Evolutionary conservation across 192 early-diverging fungal genomes (phyloP).

Genomic region (Backusella westeae): DNA sequence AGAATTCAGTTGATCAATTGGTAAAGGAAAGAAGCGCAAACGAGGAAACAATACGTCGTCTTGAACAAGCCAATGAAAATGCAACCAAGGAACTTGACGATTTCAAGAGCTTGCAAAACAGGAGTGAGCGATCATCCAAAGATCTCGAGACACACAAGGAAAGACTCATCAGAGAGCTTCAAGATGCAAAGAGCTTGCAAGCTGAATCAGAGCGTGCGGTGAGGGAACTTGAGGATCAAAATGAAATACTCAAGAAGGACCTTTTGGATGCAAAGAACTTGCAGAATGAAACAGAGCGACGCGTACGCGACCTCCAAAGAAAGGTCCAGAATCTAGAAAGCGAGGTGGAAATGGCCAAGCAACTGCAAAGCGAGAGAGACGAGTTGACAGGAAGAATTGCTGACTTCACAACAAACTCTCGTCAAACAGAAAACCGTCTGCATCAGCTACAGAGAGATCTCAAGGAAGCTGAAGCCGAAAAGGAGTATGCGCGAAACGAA

Average conservation of each 20-base stretch:
- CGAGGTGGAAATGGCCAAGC: neutral
- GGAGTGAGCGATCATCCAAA: too few relatives aligned
- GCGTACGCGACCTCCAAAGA: neutral
- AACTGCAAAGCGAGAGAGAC: neutral
- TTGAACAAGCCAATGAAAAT: neutral
- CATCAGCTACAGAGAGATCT: neutral
- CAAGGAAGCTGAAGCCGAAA: neutral
- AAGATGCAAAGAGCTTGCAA: neutral
- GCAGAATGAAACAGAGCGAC: neutral
- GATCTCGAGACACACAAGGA: too few relatives aligned
- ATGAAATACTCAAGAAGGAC: neutral
- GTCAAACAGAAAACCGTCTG: neutral
- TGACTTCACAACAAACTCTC: neutral
- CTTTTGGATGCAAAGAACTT: neutral
- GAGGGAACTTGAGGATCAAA: neutral
- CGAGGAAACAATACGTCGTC: neutral
- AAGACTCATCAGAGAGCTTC: neutral
- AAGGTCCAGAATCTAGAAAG: neutral
- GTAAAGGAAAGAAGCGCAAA: neutral
- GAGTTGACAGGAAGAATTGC: neutral
- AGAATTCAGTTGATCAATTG: neutral
- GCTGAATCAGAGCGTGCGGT: neutral
- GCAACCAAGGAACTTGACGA: neutral
- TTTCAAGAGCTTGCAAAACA: neutral
- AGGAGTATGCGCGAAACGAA: neutral